Evolutionary conservation across 2,329 filamentous ascomycete genomes (phyloP).

Genomic region (Monosporascus sp.): DNA sequence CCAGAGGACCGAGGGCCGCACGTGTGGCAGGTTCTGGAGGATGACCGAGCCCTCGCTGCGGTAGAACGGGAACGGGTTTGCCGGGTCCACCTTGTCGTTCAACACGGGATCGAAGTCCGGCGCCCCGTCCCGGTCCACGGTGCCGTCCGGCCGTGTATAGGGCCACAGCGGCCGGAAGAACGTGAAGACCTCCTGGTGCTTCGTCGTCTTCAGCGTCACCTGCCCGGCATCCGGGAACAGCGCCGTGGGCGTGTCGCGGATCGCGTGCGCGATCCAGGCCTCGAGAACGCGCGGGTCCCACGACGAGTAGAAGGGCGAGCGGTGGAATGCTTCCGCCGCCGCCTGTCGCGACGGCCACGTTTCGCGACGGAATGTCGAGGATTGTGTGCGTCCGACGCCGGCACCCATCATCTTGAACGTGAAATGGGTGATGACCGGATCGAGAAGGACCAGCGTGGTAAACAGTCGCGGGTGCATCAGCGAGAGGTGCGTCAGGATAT

Average conservation of each 20-base stretch:
- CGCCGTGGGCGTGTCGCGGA: slow-evolving; percentile 67
- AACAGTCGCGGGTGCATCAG: slow-evolving; percentile 79
- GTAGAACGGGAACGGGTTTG: slow-evolving; percentile 55
- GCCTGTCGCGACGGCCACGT: slow-evolving; percentile 71
- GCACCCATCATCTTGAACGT: slow-evolving; percentile 31
- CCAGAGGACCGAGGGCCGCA: slow-evolving; percentile 65
- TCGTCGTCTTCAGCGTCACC: slow-evolving; percentile 74
- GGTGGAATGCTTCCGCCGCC: slow-evolving; percentile 62
- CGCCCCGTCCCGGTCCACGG: slow-evolving; percentile 36
- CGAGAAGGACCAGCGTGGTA: slow-evolving; percentile 70
- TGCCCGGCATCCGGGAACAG: slow-evolving; percentile 47
- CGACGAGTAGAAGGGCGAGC: slow-evolving; percentile 68
- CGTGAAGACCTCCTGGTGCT: slow-evolving; percentile 83
- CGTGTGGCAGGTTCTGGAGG: slow-evolving; percentile 49
- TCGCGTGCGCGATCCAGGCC: slow-evolving; percentile 65
- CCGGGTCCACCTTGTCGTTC: slow-evolving; percentile 27
- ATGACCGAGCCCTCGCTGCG: slow-evolving; percentile 57
- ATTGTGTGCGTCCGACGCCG: slow-evolving; percentile 40
- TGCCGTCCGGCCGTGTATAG: slow-evolving; percentile 34
- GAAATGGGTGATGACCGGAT: slow-evolving; percentile 68
- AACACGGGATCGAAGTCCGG: slow-evolving; percentile 42
- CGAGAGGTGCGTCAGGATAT: slow-evolving; percentile 65
- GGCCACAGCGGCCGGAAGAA: slow-evolving; percentile 61
- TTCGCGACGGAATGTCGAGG: slow-evolving; percentile 71
- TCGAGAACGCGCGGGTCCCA: slow-evolving; percentile 83